phyloP scores from a whole-genome alignment of 2,329 filamentous ascomycete species.

The Chalara sp. region DNA sequence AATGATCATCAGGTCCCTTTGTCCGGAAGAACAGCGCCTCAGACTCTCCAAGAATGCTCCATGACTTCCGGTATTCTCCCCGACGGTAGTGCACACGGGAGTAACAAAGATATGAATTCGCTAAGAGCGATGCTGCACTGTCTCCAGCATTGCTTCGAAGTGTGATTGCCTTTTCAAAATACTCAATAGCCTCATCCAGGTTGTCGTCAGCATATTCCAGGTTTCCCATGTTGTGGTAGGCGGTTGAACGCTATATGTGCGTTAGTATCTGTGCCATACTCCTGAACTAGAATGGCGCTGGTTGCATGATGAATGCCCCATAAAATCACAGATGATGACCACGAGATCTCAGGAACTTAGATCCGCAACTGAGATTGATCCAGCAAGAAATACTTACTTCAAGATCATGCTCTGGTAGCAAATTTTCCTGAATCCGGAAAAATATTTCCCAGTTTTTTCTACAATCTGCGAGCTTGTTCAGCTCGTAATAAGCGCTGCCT shows the following conservation, averaged over 20 bases:
- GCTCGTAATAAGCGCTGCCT: slow-evolving; percentile 9
- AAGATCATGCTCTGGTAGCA: slow-evolving; percentile 4
- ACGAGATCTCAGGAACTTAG: too few species aligned
- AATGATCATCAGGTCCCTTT: slow-evolving; percentile 8
- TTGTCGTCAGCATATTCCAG: slow-evolving; percentile 13
- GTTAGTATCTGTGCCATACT: not conserved
- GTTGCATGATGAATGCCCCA: too few species aligned
- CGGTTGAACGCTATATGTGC: slow-evolving; percentile 2
- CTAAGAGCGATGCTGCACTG: slow-evolving; percentile 8
- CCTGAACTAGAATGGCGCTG: too few species aligned
- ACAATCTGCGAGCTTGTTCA: slow-evolving; percentile 12
- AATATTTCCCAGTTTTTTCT: slow-evolving; percentile 10
- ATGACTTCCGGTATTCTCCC: slow-evolving; percentile 6
- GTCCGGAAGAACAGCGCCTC: slow-evolving; percentile 13
- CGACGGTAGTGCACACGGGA: slow-evolving; percentile 6
- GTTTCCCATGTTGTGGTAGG: slow-evolving; percentile 17
- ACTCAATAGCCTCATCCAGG: slow-evolving; percentile 10
- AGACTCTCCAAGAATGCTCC: slow-evolving; percentile 6
- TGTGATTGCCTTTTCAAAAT: slow-evolving; percentile 12
- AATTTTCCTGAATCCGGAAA: slow-evolving; percentile 6
- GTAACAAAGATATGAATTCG: slow-evolving; percentile 12
- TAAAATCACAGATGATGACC: too few species aligned
- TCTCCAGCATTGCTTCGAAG: slow-evolving; percentile 11
- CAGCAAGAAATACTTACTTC: slow-evolving; percentile 2
- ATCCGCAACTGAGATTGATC: not conserved